phyloP scores from a whole-genome alignment of 148 eudicot genomes.

The Bassia scoparia region DNA sequence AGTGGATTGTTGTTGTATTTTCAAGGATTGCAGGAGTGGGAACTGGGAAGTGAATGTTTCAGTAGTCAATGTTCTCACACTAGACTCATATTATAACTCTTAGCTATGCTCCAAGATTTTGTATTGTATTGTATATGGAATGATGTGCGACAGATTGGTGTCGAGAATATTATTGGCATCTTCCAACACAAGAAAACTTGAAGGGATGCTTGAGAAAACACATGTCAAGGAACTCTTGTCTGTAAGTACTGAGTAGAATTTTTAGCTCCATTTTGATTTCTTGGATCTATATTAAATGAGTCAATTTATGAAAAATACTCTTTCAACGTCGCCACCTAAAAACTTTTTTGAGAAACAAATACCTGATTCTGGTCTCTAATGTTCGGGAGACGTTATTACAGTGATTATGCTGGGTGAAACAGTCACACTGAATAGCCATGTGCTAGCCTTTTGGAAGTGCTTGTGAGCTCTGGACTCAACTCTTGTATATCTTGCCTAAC shows the following conservation, averaged over 20 bases:
- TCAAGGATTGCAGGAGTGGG: neutral
- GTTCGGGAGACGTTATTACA: neutral
- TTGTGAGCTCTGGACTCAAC: constrained; percentile 9
- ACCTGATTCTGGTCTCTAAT: constrained; percentile 4
- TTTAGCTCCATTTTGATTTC: constrained; percentile 8
- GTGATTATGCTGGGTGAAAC: constrained; percentile 6
- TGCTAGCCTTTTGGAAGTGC: constrained; percentile 14
- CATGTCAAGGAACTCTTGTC: constrained; percentile 13
- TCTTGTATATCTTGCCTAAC: constrained; percentile 21
- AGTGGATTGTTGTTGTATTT: constrained; percentile 10
- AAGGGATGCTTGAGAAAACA: constrained; percentile 18
- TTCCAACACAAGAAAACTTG: constrained; percentile 13
- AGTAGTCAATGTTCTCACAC: constrained; percentile 2
- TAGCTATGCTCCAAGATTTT: constrained; percentile 13
- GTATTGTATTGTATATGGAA: constrained; percentile 20
- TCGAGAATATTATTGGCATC: constrained; percentile 20
- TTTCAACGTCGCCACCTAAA: neutral
- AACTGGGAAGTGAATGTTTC: neutral
- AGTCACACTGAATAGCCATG: constrained; percentile 3
- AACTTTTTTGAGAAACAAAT: neutral
- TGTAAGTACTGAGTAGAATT: constrained; percentile 25
- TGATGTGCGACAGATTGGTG: constrained; percentile 29
- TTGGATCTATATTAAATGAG: constrained; percentile 24
- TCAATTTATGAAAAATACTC: constrained; percentile 11
- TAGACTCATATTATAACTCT: neutral